These are phyloP conservation scores for Anthostomella pinea DNA, from an alignment of 2,329 filamentous ascomycete species.

Conservation along the genomic window DNA sequence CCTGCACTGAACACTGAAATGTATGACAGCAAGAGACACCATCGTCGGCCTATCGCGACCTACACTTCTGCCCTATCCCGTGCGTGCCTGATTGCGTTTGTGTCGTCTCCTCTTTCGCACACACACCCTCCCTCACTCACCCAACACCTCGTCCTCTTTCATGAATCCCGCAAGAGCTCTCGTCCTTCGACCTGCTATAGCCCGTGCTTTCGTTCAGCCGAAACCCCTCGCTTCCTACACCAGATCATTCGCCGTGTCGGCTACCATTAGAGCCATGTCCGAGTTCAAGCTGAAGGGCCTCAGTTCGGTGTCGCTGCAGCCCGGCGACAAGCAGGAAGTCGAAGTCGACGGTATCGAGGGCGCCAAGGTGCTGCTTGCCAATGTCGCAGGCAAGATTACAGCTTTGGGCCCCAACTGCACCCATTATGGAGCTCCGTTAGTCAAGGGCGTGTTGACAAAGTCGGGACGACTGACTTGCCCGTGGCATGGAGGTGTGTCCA, in stretches of 20 bases:
- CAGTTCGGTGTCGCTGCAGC: slow-evolving; percentile 68
- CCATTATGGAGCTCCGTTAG: slow-evolving; percentile 89
- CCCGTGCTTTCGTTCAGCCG: slow-evolving; percentile 9
- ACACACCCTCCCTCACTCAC: slow-evolving; percentile 2
- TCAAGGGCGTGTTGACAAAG: slow-evolving; percentile 78
- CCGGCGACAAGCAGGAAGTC: slow-evolving; percentile 81
- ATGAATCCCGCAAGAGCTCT: slow-evolving; percentile 25
- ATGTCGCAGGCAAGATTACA: slow-evolving; percentile 71
- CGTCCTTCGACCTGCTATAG: slow-evolving; percentile 10
- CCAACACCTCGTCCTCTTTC: slow-evolving; percentile 10
- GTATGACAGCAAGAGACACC: too few relatives aligned
- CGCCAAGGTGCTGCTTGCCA: slow-evolving; percentile 83
- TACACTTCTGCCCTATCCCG: neutral
- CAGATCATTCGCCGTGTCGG: slow-evolving; percentile 14
- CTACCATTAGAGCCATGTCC: slow-evolving; percentile 43
- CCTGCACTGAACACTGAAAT: too few relatives aligned
- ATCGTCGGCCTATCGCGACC: too few relatives aligned
- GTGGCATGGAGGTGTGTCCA: slow-evolving; percentile 89
- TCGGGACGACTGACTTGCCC: slow-evolving; percentile 87
- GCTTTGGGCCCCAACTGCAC: slow-evolving; percentile 82
- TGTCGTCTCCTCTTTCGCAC: slow-evolving; percentile 1
- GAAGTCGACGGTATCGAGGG: slow-evolving; percentile 87
- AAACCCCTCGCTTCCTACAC: slow-evolving; percentile 5
- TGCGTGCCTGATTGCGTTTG: too few relatives aligned
- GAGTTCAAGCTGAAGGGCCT: slow-evolving; percentile 75